Evolutionary conservation across 768 basidiomycete genomes (phyloP).

Genomic region (Kwoniella dejecticola): DNA sequence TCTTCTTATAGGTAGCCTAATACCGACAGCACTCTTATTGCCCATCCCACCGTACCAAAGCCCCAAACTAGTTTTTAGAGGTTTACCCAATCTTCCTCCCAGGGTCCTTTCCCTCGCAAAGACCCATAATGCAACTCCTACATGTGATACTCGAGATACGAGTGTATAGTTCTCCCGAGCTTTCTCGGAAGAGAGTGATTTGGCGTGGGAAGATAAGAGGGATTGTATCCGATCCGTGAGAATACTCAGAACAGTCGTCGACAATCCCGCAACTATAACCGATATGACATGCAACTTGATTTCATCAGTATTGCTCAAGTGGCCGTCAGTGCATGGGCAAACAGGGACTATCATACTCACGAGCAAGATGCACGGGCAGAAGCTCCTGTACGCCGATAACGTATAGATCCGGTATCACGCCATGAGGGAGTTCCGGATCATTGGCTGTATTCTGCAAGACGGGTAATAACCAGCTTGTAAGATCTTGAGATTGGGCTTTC

Average conservation of each 20-base stretch:
- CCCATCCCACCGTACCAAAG: constrained; percentile 74
- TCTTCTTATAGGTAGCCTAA: constrained; percentile 72
- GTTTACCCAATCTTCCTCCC: constrained; percentile 64
- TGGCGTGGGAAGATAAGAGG: constrained; percentile 48
- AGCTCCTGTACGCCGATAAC: constrained; percentile 94
- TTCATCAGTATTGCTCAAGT: too few species aligned
- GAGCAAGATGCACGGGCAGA: constrained; percentile 80
- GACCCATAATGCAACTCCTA: constrained; percentile 82
- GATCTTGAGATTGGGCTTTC: constrained; percentile 62
- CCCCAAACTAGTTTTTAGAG: constrained; percentile 69
- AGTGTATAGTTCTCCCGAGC: constrained; percentile 66
- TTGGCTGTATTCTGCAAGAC: constrained; percentile 61
- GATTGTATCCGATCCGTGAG: constrained; percentile 68
- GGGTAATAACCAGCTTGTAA: constrained; percentile 90
- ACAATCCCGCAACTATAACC: constrained; percentile 71
- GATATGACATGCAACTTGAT: not conserved
- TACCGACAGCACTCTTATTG: constrained; percentile 92
- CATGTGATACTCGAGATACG: constrained; percentile 77
- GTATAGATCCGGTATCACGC: constrained; percentile 43
- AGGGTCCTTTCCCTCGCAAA: constrained; percentile 71
- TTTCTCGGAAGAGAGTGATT: constrained; percentile 27
- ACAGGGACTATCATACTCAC: too few species aligned
- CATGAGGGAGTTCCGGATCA: constrained; percentile 73
- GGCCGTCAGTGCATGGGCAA: too few species aligned
- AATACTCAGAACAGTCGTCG: constrained; percentile 68